phyloP scores from a whole-genome alignment of 495 filamentous ascomycete genomes.

The Penicillium psychrofluorescens region DNA sequence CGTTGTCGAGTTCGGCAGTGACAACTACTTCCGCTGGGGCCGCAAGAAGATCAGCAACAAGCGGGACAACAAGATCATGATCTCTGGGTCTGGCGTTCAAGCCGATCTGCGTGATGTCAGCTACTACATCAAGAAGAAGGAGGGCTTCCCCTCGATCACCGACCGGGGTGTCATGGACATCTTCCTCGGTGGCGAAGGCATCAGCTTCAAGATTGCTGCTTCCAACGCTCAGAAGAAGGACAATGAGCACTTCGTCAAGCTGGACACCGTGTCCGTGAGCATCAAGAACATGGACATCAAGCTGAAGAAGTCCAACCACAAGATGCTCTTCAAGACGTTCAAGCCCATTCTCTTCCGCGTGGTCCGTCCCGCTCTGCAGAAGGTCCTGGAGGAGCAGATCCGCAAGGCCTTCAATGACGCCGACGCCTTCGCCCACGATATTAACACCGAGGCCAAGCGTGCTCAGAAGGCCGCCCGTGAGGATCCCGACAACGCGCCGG shows the following conservation, averaged over 20 bases:
- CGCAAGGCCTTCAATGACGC: constrained; percentile 65
- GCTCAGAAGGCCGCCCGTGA: constrained; percentile 57
- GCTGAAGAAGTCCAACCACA: constrained; percentile 88
- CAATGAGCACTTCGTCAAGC: constrained; percentile 80
- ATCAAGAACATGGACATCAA: constrained; percentile 85
- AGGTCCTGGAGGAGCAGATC: constrained; percentile 82
- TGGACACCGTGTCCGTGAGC: constrained; percentile 79
- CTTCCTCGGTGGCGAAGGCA: constrained; percentile 77
- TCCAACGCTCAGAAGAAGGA: constrained; percentile 73
- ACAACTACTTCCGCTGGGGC: constrained; percentile 95
- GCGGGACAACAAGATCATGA: constrained; percentile 68
- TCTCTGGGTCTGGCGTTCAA: constrained; percentile 84
- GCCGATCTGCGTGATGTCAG: constrained; percentile 61
- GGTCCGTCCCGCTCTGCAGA: constrained; percentile 74
- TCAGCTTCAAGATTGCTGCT: constrained; percentile 87
- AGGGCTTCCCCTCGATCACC: constrained; percentile 86
- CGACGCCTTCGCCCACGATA: constrained; percentile 62
- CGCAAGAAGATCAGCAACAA: constrained; percentile 78
- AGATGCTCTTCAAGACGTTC: constrained; percentile 78
- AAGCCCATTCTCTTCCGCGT: constrained; percentile 83
- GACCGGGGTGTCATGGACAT: constrained; percentile 90
- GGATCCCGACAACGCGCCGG: constrained; percentile 70
- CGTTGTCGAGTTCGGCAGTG: constrained; percentile 78
- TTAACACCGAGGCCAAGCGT: constrained; percentile 76
- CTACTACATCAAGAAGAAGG: constrained; percentile 93